A percentile compares a stretch with the other conserved stretches of the same genome.
phyloP scores from a whole-genome alignment of 805 yeast species.

The Nakazawaea molendinolei region DNA sequence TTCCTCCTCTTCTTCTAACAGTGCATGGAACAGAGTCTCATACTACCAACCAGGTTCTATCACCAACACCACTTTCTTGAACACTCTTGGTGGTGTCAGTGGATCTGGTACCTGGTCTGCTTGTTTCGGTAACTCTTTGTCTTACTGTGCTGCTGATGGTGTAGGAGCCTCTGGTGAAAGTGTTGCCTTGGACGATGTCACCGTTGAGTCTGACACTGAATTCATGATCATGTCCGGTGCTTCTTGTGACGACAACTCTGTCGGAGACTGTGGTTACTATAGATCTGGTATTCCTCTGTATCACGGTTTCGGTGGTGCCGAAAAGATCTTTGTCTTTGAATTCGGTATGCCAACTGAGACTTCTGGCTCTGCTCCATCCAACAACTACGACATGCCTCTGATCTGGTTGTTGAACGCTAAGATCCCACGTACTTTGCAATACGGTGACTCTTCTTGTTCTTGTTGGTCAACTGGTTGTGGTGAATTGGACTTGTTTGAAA shows the following conservation, averaged over 20 bases:
- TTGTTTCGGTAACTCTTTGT: conserved; percentile 87
- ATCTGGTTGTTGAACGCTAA: conserved; percentile 93
- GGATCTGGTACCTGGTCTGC: conserved; percentile 88
- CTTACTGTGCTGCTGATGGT: conserved; percentile 78
- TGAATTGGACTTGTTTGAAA: conserved; percentile 92
- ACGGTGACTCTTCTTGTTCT: conserved; percentile 79
- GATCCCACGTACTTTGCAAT: conserved; percentile 94
- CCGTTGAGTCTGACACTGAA: conserved; percentile 70
- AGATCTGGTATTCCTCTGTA: conserved; percentile 84
- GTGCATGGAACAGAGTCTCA: conserved; percentile 69
- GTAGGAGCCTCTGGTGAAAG: conserved; percentile 64
- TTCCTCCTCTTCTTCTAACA: conserved; percentile 32
- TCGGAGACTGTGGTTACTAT: conserved; percentile 74
- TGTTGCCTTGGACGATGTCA: conserved; percentile 59
- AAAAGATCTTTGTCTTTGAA: conserved; percentile 87
- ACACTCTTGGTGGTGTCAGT: conserved; percentile 76
- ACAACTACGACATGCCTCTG: conserved; percentile 95
- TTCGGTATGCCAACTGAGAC: conserved; percentile 82
- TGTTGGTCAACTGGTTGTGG: conserved; percentile 99
- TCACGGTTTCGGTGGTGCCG: conserved; percentile 84
- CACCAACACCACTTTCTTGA: conserved; percentile 72
- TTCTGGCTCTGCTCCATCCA: conserved; percentile 35
- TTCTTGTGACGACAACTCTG: conserved; percentile 43
- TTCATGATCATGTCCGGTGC: conserved; percentile 72
- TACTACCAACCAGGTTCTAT: conserved; percentile 71